Conservation (phyloP, 2,329 filamentous ascomycete genomes). For the Fusarium mundagurra region DNA sequence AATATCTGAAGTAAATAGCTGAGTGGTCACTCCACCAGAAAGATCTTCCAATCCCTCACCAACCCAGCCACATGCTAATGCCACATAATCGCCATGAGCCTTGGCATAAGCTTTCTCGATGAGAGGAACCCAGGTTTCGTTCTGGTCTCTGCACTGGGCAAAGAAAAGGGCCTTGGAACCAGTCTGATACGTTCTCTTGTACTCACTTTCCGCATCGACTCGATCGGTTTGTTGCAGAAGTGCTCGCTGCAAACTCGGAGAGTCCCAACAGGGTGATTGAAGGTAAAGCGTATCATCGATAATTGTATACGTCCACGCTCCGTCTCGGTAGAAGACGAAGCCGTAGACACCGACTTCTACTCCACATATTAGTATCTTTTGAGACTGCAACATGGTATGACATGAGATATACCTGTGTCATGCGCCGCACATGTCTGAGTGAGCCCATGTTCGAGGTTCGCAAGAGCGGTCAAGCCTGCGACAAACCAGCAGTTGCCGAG, state of each 20-base stretch:
- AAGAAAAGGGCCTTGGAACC: slow-evolving; percentile 83
- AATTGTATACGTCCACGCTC: slow-evolving; percentile 91
- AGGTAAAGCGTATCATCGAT: slow-evolving; percentile 92
- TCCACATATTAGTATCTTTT: background rate
- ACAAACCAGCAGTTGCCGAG: background rate
- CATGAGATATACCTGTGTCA: background rate
- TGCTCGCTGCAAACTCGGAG: slow-evolving; percentile 75
- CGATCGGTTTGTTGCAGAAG: slow-evolving; percentile 76
- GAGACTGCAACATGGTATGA: background rate
- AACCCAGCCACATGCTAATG: slow-evolving; percentile 76
- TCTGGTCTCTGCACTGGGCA: slow-evolving; percentile 73
- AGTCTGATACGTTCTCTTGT: slow-evolving; percentile 75
- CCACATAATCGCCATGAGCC: slow-evolving; percentile 79
- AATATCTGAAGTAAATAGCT: slow-evolving; percentile 75
- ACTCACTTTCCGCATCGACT: slow-evolving; percentile 65
- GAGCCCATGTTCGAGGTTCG: background rate
- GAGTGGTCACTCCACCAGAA: slow-evolving; percentile 75
- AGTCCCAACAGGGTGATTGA: slow-evolving; percentile 83
- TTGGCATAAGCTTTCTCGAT: slow-evolving; percentile 88
- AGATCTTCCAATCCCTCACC: slow-evolving; percentile 69
- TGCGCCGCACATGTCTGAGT: background rate
- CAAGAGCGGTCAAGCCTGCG: background rate
- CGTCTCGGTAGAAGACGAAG: slow-evolving; percentile 88
- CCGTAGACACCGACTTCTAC: slow-evolving; percentile 81
- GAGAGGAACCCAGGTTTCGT: slow-evolving; percentile 84